Evolutionary conservation across 2,329 filamentous ascomycete genomes (phyloP).

Genomic region (Xylaria digitata): DNA sequence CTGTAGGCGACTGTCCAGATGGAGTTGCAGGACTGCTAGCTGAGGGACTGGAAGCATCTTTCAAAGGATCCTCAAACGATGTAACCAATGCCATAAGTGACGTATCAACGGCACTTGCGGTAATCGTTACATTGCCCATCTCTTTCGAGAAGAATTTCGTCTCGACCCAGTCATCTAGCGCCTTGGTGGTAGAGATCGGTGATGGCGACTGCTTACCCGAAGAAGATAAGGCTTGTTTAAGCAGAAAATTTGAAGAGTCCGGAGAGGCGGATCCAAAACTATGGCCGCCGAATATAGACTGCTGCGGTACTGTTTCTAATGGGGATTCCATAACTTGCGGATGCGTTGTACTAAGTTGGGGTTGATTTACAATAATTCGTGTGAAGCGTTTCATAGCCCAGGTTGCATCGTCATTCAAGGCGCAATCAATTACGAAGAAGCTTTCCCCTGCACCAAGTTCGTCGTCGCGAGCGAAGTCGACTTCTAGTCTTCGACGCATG

Average conservation of each 20-base stretch:
- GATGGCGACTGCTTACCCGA: constrained; percentile 43
- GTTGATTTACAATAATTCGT: constrained; percentile 48
- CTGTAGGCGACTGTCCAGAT: constrained; percentile 56
- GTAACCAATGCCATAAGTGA: constrained; percentile 79
- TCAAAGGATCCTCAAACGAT: constrained; percentile 80
- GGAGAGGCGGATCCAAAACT: constrained; percentile 38
- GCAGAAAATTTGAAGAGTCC: constrained; percentile 40
- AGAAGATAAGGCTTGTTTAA: constrained; percentile 40
- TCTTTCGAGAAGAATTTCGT: constrained; percentile 72
- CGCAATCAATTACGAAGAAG: constrained; percentile 79
- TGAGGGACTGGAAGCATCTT: constrained; percentile 61
- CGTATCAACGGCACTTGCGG: constrained; percentile 76
- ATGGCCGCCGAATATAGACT: constrained; percentile 51
- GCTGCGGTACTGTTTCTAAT: constrained; percentile 26
- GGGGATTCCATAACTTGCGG: constrained; percentile 18
- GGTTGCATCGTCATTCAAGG: constrained; percentile 68
- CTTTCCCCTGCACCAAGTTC: constrained; percentile 80
- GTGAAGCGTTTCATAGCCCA: constrained; percentile 59
- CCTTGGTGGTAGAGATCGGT: constrained; percentile 41
- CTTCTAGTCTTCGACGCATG: constrained; percentile 85
- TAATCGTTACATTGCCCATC: constrained; percentile 71
- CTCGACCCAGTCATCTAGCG: constrained; percentile 72
- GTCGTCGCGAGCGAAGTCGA: constrained; percentile 89
- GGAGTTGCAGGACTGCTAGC: constrained; percentile 63
- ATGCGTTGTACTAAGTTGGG: constrained; percentile 23